Percentiles rank a stretch among this genome's conserved stretches.
Evolutionary conservation across 768 basidiomycete genomes (phyloP).

Genomic region (Naganishia vaughanmartiniae): DNA sequence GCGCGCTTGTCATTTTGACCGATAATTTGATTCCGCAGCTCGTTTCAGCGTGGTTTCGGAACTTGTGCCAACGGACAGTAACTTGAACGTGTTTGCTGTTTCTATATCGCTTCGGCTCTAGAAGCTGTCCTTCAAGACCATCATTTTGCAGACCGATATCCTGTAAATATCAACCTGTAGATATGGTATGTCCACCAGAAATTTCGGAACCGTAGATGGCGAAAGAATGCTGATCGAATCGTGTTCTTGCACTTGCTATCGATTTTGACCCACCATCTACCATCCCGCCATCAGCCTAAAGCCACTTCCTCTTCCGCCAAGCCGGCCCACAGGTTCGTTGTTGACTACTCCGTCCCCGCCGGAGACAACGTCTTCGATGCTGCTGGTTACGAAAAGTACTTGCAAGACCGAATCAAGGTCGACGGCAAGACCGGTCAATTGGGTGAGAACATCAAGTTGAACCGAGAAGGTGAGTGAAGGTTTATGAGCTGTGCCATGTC

Average conservation of each 20-base stretch:
- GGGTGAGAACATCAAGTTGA: slow-evolving; percentile 75
- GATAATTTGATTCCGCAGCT: slow-evolving; percentile 13
- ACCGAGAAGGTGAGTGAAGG: slow-evolving; percentile 69
- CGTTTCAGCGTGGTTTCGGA: slow-evolving; percentile 24
- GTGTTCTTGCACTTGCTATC: slow-evolving; percentile 1
- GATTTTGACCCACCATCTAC: slow-evolving; percentile 8
- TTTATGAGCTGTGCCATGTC: not conserved
- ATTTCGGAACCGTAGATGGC: not conserved
- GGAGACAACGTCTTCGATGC: slow-evolving; percentile 56
- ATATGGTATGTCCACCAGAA: slow-evolving; percentile 40
- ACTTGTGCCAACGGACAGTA: not conserved
- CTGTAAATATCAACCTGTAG: slow-evolving; percentile 42
- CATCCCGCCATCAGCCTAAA: slow-evolving; percentile 36
- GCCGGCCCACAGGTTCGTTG: slow-evolving; percentile 52
- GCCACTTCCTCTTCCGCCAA: slow-evolving; percentile 43
- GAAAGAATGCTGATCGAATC: slow-evolving; percentile 4
- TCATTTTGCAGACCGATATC: slow-evolving; percentile 46
- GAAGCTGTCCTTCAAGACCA: slow-evolving; percentile 12
- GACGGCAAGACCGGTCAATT: slow-evolving; percentile 53
- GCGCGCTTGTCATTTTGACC: not conserved
- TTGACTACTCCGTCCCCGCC: slow-evolving; percentile 52
- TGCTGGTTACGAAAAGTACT: slow-evolving; percentile 71
- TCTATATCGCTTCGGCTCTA: not conserved
- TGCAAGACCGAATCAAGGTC: slow-evolving; percentile 53
- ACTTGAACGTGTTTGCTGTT: not conserved